Conservation (phyloP, 1,139 yeast species). For the Taphrina pruni region DNA sequence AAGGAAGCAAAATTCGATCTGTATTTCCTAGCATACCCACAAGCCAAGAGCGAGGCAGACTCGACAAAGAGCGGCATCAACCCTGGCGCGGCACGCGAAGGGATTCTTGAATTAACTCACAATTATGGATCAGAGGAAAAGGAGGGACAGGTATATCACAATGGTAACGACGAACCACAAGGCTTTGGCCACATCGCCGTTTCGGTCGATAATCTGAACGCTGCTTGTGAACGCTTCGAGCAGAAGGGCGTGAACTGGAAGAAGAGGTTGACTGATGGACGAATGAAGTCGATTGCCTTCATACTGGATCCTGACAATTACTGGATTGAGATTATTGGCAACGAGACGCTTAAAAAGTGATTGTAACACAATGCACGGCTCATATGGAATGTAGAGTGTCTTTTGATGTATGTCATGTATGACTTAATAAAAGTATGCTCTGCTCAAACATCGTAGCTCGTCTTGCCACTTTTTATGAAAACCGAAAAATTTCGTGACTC, state of each 20-base stretch:
- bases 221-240: conserved; percentile 62
- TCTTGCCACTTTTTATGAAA: too few species aligned
- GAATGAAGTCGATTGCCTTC: conserved; percentile 73
- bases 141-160: conserved; percentile 74
- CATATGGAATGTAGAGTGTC: not conserved
- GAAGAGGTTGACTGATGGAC: conserved; percentile 84
- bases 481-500: too few species aligned
- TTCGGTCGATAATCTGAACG: conserved; percentile 66
- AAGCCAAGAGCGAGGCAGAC: conserved; percentile 48
- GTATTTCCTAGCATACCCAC: conserved; percentile 75
- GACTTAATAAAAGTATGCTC: too few species aligned
- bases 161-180: conserved; percentile 76
- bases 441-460: not conserved
- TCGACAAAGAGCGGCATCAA: conserved; percentile 43
- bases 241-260: conserved; percentile 66
- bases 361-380: not conserved
- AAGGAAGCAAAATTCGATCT: conserved; percentile 79
- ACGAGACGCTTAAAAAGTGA: conserved; percentile 44
- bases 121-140: conserved; percentile 95
- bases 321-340: conserved; percentile 61
- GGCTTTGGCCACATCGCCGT: conserved; percentile 90
- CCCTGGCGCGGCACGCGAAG: conserved; percentile 57
- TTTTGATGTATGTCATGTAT: too few species aligned
- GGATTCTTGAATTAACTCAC: conserved; percentile 85
- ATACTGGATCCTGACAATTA: conserved; percentile 53